Conservation (phyloP, 768 basidiomycete species). For the Suillus subluteus region DNA sequence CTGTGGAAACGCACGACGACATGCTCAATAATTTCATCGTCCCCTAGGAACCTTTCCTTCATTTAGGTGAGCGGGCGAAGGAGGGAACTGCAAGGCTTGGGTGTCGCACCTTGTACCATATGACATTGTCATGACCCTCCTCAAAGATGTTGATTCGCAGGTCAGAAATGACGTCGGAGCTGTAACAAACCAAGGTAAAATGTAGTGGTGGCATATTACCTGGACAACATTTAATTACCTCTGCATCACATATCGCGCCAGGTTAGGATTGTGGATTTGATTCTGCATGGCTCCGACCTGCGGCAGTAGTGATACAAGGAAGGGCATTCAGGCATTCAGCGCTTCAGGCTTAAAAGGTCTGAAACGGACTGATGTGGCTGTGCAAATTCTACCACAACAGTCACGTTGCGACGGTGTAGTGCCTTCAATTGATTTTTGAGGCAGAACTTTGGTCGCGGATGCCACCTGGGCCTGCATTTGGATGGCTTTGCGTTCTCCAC, state of each 20-base stretch:
- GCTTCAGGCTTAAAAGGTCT: background rate
- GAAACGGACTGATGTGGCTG: slow-evolving; percentile 21
- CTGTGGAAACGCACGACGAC: slow-evolving; percentile 56
- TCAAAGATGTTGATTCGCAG: slow-evolving; percentile 66
- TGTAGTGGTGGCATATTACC: background rate
- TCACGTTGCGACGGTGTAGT: background rate
- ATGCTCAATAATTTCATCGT: slow-evolving; percentile 77
- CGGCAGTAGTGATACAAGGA: background rate
- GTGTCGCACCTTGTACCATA: slow-evolving; percentile 72
- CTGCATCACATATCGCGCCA: slow-evolving; percentile 35
- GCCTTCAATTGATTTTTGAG: background rate
- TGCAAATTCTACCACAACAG: slow-evolving; percentile 6
- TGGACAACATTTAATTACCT: slow-evolving; percentile 23
- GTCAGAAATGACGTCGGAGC: slow-evolving; percentile 75
- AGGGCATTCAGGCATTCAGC: background rate
- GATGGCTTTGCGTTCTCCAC: slow-evolving; percentile 71
- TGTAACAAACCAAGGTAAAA: slow-evolving; percentile 29
- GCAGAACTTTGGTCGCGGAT: slow-evolving; percentile 35
- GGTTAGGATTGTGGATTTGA: slow-evolving; percentile 30
- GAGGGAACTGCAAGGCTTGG: background rate
- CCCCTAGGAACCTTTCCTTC: slow-evolving; percentile 75
- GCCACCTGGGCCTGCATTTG: slow-evolving; percentile 72
- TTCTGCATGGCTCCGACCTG: slow-evolving; percentile 19
- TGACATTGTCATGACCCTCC: slow-evolving; percentile 57
- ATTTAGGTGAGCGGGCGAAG: slow-evolving; percentile 18